A percentile compares a stretch with the other conserved stretches of the same genome.
Conservation (phyloP, 2,329 filamentous ascomycete species). For the Claviceps sorghi region DNA sequence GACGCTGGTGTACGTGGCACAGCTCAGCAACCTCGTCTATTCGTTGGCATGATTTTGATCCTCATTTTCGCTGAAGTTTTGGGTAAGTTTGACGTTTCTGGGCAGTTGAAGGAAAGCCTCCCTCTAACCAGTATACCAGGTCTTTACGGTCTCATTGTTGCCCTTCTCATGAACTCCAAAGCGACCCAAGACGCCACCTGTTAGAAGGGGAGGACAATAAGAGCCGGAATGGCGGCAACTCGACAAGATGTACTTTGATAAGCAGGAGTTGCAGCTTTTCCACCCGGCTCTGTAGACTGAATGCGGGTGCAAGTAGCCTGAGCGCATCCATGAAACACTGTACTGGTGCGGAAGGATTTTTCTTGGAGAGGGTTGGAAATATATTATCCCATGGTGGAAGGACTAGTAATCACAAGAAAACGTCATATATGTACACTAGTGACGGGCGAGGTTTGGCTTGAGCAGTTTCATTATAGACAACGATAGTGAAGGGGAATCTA, state of each 20-base stretch:
- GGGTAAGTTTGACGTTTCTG: constrained; percentile 44
- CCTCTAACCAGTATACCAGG: constrained; percentile 35
- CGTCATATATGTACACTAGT: constrained; percentile 37
- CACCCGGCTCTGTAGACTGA: constrained; percentile 11
- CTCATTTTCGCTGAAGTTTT: constrained; percentile 99
- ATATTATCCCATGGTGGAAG: constrained; percentile 3
- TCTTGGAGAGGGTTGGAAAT: constrained; percentile 2
- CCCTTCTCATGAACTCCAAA: constrained; percentile 98
- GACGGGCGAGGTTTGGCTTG: constrained; percentile 28
- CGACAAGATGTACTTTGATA: constrained; percentile 23
- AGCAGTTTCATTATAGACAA: constrained; percentile 33
- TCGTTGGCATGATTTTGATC: constrained; percentile 97
- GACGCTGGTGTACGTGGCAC: constrained; percentile 80
- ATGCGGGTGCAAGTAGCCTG: constrained; percentile 11
- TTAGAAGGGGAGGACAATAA: constrained; percentile 19
- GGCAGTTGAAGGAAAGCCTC: background rate
- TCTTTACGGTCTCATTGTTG: constrained; percentile 98
- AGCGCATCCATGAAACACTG: constrained; percentile 8
- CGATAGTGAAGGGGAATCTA: constrained; percentile 27
- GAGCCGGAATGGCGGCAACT: constrained; percentile 14
- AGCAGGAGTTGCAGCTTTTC: constrained; percentile 12
- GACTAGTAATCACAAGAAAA: background rate
- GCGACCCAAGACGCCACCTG: constrained; percentile 50
- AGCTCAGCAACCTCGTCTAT: constrained; percentile 70
- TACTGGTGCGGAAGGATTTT: background rate